phyloP scores from a whole-genome alignment of 106 monocot genomes.

The Gastrodia elata region DNA sequence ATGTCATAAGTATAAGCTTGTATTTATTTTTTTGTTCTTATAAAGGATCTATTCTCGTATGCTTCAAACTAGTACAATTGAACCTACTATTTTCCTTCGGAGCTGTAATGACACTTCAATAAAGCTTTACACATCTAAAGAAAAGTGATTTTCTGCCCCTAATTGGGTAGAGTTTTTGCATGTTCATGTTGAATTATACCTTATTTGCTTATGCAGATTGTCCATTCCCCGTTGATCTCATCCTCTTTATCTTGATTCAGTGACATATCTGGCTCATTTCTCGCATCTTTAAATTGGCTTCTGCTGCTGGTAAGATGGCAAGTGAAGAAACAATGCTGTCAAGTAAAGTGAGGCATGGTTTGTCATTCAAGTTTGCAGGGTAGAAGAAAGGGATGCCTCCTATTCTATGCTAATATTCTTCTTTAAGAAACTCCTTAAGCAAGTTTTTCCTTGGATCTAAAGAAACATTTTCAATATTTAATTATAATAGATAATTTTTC shows the following conservation, averaged over 20 bases:
- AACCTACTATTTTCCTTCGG: too few species aligned
- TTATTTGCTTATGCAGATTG: conserved; percentile 21
- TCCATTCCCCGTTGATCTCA: conserved; percentile 16
- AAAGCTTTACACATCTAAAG: not conserved
- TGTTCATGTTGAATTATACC: conserved; percentile 5
- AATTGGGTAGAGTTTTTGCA: not conserved
- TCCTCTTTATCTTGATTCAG: not conserved
- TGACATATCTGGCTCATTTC: not conserved
- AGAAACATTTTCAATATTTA: too few species aligned
- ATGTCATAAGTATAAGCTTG: not conserved
- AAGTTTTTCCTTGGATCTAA: too few species aligned
- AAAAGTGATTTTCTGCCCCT: not conserved
- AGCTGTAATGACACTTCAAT: too few species aligned
- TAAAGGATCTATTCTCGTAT: too few species aligned
- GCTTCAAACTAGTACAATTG: too few species aligned
- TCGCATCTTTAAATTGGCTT: not conserved
- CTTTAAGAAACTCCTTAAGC: not conserved
- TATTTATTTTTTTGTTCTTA: too few species aligned
- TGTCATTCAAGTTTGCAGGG: not conserved
- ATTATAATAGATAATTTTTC: too few species aligned
- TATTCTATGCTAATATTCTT: not conserved
- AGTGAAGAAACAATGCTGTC: not conserved
- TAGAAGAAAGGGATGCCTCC: conserved; percentile 9
- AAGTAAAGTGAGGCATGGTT: not conserved
- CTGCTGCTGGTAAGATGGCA: not conserved